Evolutionary conservation across 1,284 basidiomycete genomes (phyloP), one percentile per base, ranked within the genome.

Genomic region (Mycena citricolor): DNA sequence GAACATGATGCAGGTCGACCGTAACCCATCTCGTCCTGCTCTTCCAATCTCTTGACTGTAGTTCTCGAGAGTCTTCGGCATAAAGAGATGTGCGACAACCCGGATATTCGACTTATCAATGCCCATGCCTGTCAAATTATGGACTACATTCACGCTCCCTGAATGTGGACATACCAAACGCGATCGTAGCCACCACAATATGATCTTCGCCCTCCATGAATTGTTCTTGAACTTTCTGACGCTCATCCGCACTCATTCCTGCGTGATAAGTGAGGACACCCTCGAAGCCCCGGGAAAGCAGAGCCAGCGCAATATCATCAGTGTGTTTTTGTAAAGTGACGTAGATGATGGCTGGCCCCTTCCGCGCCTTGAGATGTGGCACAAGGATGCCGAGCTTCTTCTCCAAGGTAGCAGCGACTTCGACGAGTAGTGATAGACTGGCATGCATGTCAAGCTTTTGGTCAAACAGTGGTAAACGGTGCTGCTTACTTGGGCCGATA

Each of bases 21-120:
- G 64, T 31, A 76, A 64, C 14, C 85, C 86, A 59, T 90, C 86
- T 46, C 86, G 71, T 1, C 86, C 86, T 0, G 85, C 86, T 48
- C 86, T 71, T 5, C 86, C 86, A 0, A 86, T 85, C 62, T 90
- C 86, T 61, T 90, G 85, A 46, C 81, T 83, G 57, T 85, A 72
- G 48, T 68, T 62, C 56, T 87, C 84, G 12, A 89, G 63, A 0
- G 81, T 83, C 50, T 81, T 76, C 2, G 85, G 83, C 48, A 86
- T 66, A 39, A 76, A 75, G 44, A 86, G 71, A 58, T 88, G 86
- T 26, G 87, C 75, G 41, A 89, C 84, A 82, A 77, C 62, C 39
- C 61, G 59, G 32, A 69, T 67, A 41, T 65, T 55, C 23, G 60
- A 58, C 59, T 47, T 47, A 34, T 41, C 47, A 4, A 48, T 44